Percentiles rank a stretch among this genome's conserved stretches.
phyloP scores from a whole-genome alignment of 2,329 filamentous ascomycete species.

The Fusarium fracticaudum region DNA sequence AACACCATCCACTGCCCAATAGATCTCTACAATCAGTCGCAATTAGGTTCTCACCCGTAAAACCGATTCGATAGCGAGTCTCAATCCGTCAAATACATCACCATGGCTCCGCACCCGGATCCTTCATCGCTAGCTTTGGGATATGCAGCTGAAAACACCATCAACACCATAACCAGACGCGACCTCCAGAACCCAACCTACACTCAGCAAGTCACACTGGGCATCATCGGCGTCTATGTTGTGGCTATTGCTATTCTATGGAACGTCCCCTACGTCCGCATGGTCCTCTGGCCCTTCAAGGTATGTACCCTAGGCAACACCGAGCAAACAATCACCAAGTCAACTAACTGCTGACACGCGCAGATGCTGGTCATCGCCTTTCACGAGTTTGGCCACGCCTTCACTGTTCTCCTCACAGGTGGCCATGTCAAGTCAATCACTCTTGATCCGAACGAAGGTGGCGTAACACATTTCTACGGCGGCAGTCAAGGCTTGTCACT shows the following conservation, averaged over 20 bases:
- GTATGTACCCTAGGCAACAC: conserved; percentile 50
- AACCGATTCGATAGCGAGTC: not conserved
- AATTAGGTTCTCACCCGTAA: not conserved
- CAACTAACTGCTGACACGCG: conserved; percentile 10
- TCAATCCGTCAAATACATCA: not conserved
- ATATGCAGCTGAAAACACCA: conserved; percentile 9
- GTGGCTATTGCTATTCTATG: conserved; percentile 80
- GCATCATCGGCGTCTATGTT: conserved; percentile 76
- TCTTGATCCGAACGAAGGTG: conserved; percentile 80
- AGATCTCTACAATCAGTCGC: not conserved
- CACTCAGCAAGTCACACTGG: conserved; percentile 76
- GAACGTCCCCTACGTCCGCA: conserved; percentile 81
- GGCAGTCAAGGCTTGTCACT: conserved; percentile 76
- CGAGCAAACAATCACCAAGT: not conserved
- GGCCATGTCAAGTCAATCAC: conserved; percentile 79
- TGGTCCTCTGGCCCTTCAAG: conserved; percentile 84
- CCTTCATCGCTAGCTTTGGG: conserved; percentile 22
- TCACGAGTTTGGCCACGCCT: conserved; percentile 81
- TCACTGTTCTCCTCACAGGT: conserved; percentile 76
- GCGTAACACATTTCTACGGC: conserved; percentile 80
- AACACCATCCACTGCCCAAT: not conserved
- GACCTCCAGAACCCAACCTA: conserved; percentile 68
- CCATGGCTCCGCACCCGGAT: conserved; percentile 35
- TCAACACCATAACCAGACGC: conserved; percentile 55
- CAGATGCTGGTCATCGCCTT: conserved; percentile 87